A percentile compares a stretch with the other conserved stretches of the same genome.
These are phyloP conservation scores for Colletotrichum siamense DNA, from an alignment of 2,329 filamentous ascomycete species.

Conservation along the genomic window DNA sequence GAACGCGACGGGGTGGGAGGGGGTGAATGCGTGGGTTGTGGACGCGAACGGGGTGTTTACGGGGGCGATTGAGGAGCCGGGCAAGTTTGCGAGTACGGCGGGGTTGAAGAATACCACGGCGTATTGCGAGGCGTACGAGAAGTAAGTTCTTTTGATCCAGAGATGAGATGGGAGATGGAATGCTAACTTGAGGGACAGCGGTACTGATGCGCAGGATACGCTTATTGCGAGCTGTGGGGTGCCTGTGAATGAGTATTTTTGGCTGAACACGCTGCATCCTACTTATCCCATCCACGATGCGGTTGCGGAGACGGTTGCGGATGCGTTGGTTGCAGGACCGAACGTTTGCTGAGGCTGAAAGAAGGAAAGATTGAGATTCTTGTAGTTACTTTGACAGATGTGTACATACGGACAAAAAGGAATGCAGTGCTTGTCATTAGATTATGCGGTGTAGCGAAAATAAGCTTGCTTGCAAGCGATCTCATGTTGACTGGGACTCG, in stretches of 20 bases:
- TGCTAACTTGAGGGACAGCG: conserved; percentile 34
- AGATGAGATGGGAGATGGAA: neutral
- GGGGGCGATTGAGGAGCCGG: conserved; percentile 57
- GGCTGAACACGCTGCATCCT: conserved; percentile 69
- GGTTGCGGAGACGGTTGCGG: conserved; percentile 55
- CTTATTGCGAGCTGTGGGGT: conserved; percentile 52
- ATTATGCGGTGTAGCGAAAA: neutral
- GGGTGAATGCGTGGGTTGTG: conserved; percentile 56
- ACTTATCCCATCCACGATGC: conserved; percentile 67
- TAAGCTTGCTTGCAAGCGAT: neutral
- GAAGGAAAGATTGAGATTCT: neutral
- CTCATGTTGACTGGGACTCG: neutral
- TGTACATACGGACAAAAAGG: neutral
- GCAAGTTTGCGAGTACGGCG: conserved; percentile 53
- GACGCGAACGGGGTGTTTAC: conserved; percentile 58
- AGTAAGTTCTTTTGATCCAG: conserved; percentile 41
- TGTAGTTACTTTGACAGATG: neutral
- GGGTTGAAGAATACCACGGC: conserved; percentile 59
- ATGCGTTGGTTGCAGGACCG: conserved; percentile 40
- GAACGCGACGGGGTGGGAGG: conserved; percentile 41
- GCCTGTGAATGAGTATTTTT: conserved; percentile 67
- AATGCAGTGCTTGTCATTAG: neutral
- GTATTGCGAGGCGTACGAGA: conserved; percentile 60
- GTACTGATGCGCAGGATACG: conserved; percentile 47
- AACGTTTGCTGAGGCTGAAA: conserved; percentile 35